These are phyloP conservation scores for Pezicula radicicola DNA, from an alignment of 2,329 filamentous ascomycete species.

Conservation along the genomic window DNA sequence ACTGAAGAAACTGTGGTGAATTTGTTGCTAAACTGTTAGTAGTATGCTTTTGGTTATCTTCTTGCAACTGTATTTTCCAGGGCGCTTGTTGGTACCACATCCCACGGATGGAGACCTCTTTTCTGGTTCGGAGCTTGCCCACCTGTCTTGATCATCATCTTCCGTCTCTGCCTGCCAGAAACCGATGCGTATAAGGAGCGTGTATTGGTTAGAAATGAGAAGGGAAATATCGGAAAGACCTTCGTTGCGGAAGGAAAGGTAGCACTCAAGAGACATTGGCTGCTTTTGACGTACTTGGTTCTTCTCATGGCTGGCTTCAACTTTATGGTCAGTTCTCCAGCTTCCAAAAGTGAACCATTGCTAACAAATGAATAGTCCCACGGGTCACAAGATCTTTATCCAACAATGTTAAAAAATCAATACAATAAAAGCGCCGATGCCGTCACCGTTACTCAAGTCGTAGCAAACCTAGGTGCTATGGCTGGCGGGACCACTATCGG, in stretches of 20 bases:
- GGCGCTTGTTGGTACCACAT: slow-evolving; percentile 71
- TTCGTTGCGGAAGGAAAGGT: slow-evolving; percentile 77
- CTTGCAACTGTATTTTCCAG: slow-evolving; percentile 67
- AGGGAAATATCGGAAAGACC: slow-evolving; percentile 58
- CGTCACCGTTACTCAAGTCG: slow-evolving; percentile 68
- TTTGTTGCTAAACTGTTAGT: neutral
- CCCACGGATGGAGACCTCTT: slow-evolving; percentile 78
- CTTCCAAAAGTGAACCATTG: slow-evolving; percentile 53
- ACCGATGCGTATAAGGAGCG: slow-evolving; percentile 71
- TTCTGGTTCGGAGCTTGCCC: slow-evolving; percentile 88
- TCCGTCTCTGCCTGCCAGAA: slow-evolving; percentile 75
- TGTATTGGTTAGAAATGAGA: slow-evolving; percentile 57
- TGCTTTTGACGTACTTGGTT: slow-evolving; percentile 76
- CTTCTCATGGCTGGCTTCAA: slow-evolving; percentile 90
- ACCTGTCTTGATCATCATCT: slow-evolving; percentile 76
- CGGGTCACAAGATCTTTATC: slow-evolving; percentile 49
- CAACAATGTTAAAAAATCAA: slow-evolving; percentile 57
- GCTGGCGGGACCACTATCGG: slow-evolving; percentile 64
- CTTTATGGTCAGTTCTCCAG: slow-evolving; percentile 73
- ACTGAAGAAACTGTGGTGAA: no score
- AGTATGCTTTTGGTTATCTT: slow-evolving; percentile 75
- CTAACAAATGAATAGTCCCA: slow-evolving; percentile 27
- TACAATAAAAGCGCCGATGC: slow-evolving; percentile 36
- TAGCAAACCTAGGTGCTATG: slow-evolving; percentile 70
- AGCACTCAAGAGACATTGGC: slow-evolving; percentile 76